A percentile compares a stretch with the other conserved stretches of the same genome.
These are phyloP conservation scores for Pichia kluyveri DNA, from an alignment of 805 yeast genomes.

Conservation along the genomic window DNA sequence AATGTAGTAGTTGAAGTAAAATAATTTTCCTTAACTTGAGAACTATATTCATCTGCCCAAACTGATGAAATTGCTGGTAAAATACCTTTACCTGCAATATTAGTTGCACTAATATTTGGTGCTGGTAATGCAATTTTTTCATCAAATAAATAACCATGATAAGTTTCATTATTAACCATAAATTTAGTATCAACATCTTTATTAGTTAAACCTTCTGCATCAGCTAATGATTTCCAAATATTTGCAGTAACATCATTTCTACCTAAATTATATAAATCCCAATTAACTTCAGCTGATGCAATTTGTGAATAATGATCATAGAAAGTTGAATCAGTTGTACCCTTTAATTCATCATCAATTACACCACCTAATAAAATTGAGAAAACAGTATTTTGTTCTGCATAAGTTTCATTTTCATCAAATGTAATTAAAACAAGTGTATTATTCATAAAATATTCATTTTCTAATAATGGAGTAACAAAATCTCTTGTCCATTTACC, in stretches of 20 bases:
- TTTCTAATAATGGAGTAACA: conserved; percentile 34
- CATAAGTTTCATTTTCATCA: conserved; percentile 38
- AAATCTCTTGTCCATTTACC: conserved; percentile 38
- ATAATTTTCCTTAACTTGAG: conserved; percentile 20
- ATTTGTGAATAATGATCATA: conserved; percentile 45
- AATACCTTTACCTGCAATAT: conserved; percentile 27
- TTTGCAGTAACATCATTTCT: conserved; percentile 43
- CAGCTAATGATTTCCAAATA: conserved; percentile 35
- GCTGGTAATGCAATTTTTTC: conserved; percentile 24
- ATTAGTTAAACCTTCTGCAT: conserved; percentile 25
- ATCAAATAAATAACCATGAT: conserved; percentile 26
- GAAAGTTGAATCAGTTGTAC: conserved; percentile 38
- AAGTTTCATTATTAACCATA: conserved; percentile 26
- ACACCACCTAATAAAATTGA: conserved; percentile 41
- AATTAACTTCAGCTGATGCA: conserved; percentile 42
- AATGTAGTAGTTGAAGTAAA: conserved; percentile 28
- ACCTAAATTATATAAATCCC: conserved; percentile 40
- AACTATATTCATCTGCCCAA: conserved; percentile 24
- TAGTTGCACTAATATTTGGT: conserved; percentile 28
- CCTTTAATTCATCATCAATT: conserved; percentile 31
- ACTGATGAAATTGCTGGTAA: conserved; percentile 24
- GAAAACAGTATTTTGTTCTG: conserved; percentile 35
- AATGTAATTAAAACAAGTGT: conserved; percentile 40
- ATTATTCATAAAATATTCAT: conserved; percentile 38
- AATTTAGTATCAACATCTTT: conserved; percentile 26